Percentiles rank a stretch among this genome's conserved stretches.
These are phyloP conservation scores for Pseudonitzschia pungens DNA, from an alignment of 108 stramenopile genomes.

Conservation along the genomic window DNA sequence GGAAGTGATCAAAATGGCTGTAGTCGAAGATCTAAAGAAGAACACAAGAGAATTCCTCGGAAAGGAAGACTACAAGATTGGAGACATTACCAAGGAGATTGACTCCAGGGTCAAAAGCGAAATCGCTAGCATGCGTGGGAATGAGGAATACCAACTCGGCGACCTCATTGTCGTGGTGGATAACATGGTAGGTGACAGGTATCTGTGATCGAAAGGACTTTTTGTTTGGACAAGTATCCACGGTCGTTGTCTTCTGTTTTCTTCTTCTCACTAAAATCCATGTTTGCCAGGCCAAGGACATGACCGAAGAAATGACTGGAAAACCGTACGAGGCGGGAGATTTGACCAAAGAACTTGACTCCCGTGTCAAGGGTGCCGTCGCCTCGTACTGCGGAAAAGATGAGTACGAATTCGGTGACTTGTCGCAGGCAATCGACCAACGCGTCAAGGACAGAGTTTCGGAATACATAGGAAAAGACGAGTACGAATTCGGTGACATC, in stretches of 20 bases:
- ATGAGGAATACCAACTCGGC: constrained; percentile 61
- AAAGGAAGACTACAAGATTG: constrained; percentile 62
- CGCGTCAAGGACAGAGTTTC: constrained; percentile 61
- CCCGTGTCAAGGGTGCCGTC: constrained; percentile 58
- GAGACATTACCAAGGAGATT: constrained; percentile 76
- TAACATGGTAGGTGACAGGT: constrained; percentile 22
- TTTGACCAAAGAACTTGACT: constrained; percentile 63
- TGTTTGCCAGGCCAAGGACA: constrained; percentile 19
- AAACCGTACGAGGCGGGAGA: constrained; percentile 83
- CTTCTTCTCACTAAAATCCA: background rate
- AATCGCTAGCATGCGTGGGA: constrained; percentile 60
- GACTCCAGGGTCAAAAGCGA: constrained; percentile 74
- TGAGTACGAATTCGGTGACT: constrained; percentile 74
- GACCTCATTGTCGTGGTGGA: constrained; percentile 80
- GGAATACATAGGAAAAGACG: constrained; percentile 66
- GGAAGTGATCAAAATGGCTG: constrained; percentile 70
- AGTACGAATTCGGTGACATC: constrained; percentile 76
- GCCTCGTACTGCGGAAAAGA: constrained; percentile 67
- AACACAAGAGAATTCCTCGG: constrained; percentile 77
- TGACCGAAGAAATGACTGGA: constrained; percentile 66
- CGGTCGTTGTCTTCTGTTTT: background rate
- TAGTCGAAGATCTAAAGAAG: constrained; percentile 81
- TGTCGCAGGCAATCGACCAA: constrained; percentile 59
- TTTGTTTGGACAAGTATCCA: background rate
- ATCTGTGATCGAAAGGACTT: background rate